Percentiles rank a stretch among this genome's conserved stretches.
Conservation (phyloP, 768 basidiomycete genomes). For the Pulveroboletus sp. region DNA sequence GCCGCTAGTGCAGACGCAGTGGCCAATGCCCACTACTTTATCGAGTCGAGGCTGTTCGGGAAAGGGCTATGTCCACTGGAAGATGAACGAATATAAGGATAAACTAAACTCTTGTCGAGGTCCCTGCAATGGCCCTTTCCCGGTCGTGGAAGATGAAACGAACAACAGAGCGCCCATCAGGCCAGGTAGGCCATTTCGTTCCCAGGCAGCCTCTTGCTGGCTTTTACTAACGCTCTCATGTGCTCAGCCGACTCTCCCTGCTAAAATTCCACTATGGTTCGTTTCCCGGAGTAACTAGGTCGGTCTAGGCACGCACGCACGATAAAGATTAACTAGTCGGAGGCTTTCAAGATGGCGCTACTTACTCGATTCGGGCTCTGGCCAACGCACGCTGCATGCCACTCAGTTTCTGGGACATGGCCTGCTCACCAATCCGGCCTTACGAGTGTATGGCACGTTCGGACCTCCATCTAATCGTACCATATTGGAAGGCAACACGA, state of each 20-base stretch:
- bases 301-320: background rate
- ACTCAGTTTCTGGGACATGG: too few species aligned
- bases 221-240: background rate
- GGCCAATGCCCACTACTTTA: too few species aligned
- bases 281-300: background rate
- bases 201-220: background rate
- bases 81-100: background rate
- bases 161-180: background rate
- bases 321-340: background rate
- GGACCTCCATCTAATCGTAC: too few species aligned
- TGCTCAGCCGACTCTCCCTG: background rate
- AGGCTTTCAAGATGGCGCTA: too few species aligned
- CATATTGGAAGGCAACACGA: background rate
- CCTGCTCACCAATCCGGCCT: too few species aligned
- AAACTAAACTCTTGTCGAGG: background rate
- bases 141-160: background rate
- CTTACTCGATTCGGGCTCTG: background rate
- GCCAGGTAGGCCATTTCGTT: background rate
- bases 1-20: too few species aligned
- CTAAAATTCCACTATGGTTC: background rate
- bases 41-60: background rate
- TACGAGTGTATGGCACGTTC: too few species aligned
- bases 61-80: constrained; percentile 5
- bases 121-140: background rate
- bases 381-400: too few species aligned